Conservation (phyloP, 2,329 filamentous ascomycete genomes). For the Echinosphaeria canescens region DNA sequence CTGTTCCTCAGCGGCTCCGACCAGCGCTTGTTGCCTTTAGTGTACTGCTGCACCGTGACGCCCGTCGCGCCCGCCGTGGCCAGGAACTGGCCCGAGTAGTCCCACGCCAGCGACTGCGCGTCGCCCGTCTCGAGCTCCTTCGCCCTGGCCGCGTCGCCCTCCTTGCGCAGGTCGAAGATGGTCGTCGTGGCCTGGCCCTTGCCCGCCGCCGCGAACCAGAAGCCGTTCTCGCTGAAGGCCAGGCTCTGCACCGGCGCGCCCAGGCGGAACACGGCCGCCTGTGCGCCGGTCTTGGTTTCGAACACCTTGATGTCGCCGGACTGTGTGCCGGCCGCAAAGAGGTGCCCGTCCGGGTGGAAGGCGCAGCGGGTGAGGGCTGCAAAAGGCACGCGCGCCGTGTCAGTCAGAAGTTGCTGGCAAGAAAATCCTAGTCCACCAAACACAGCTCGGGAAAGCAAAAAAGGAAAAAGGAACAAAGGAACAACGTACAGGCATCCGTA, state of each 20-base stretch:
- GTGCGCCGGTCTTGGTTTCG: slow-evolving; percentile 60
- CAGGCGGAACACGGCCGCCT: slow-evolving; percentile 52
- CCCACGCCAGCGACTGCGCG: slow-evolving; percentile 65
- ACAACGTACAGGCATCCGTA: slow-evolving; percentile 64
- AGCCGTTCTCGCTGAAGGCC: slow-evolving; percentile 89
- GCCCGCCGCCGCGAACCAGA: slow-evolving; percentile 73
- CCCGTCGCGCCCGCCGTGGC: slow-evolving; percentile 63
- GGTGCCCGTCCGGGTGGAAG: slow-evolving; percentile 94
- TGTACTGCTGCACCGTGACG: slow-evolving; percentile 74
- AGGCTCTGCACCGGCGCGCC: slow-evolving; percentile 53
- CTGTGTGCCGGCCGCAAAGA: slow-evolving; percentile 67
- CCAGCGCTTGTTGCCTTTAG: slow-evolving; percentile 76
- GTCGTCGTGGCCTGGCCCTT: slow-evolving; percentile 60
- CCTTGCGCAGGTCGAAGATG: slow-evolving; percentile 83
- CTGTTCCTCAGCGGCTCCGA: slow-evolving; percentile 58
- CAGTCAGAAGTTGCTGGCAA: slow-evolving; percentile 9
- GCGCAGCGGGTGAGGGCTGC: slow-evolving; percentile 52
- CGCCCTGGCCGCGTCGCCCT: slow-evolving; percentile 58
- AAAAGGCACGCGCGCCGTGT: too few relatives aligned
- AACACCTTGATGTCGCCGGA: slow-evolving; percentile 74
- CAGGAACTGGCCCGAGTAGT: slow-evolving; percentile 88
- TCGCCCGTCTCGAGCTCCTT: slow-evolving; percentile 77
- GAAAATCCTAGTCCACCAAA: too few relatives aligned
- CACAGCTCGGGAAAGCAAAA: too few relatives aligned
- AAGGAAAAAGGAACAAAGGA: slow-evolving; percentile 15